These are phyloP conservation scores for Pouteria glomerata DNA, from an alignment of 148 eudicot genomes.

Conservation along the genomic window DNA sequence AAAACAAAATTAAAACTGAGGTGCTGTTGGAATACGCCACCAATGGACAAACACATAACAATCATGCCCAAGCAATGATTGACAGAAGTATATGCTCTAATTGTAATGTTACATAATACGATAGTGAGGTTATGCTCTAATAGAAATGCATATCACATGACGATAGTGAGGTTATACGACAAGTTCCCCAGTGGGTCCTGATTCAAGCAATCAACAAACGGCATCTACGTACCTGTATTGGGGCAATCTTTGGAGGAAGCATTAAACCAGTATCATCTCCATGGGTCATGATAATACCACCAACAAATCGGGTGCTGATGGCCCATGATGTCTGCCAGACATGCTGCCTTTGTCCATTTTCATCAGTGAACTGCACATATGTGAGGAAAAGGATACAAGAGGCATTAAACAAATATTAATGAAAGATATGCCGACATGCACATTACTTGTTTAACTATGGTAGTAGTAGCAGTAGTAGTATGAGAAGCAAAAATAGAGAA, in stretches of 20 bases:
- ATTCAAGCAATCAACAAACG: slow-evolving; percentile 4
- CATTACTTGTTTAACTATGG: not conserved
- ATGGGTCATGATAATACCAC: slow-evolving; percentile 98
- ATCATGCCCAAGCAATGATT: not conserved
- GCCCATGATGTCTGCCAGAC: slow-evolving; percentile 99
- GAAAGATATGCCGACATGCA: not conserved
- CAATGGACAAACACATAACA: not conserved
- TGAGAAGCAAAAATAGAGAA: not conserved
- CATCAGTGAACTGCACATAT: slow-evolving; percentile 70
- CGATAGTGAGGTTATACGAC: not conserved
- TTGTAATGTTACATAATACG: not conserved
- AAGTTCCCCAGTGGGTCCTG: not conserved
- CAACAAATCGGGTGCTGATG: slow-evolving; percentile 91
- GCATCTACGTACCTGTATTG: slow-evolving; percentile 64
- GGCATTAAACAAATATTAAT: not conserved
- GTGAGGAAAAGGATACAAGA: not conserved
- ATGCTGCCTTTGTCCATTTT: slow-evolving; percentile 80
- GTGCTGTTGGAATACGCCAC: not conserved
- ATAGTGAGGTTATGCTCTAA: not conserved
- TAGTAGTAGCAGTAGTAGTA: too few species aligned
- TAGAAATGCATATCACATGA: not conserved
- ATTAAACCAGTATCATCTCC: slow-evolving; percentile 97
- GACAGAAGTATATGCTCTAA: too few species aligned
- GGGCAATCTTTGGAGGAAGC: slow-evolving; percentile 96
- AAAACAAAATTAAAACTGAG: not conserved